phyloP scores from a whole-genome alignment of 331 rosid genomes.

The Quercus lobata region DNA sequence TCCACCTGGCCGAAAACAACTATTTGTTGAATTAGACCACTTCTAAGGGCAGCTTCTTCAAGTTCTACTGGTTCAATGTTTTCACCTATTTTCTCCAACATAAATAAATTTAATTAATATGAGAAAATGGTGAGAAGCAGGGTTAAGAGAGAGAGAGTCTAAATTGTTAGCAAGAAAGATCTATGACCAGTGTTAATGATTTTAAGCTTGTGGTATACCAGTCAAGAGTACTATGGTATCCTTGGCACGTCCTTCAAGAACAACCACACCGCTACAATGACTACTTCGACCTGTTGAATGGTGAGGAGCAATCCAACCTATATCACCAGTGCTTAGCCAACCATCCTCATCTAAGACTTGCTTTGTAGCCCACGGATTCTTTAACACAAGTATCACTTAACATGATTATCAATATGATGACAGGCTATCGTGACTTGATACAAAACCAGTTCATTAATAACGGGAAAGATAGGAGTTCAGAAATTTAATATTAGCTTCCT shows the following conservation, averaged over 20 bases:
- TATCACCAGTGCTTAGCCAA: slow-evolving; percentile 89
- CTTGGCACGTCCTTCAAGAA: slow-evolving; percentile 91
- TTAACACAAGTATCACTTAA: slow-evolving; percentile 7
- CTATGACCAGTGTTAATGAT: background rate
- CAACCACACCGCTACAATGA: slow-evolving; percentile 64
- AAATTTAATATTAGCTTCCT: background rate
- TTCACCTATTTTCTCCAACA: slow-evolving; percentile 58
- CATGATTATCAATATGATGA: slow-evolving; percentile 20
- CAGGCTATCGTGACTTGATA: slow-evolving; percentile 20
- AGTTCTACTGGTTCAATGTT: slow-evolving; percentile 84
- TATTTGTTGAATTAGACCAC: slow-evolving; percentile 79
- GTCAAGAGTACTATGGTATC: slow-evolving; percentile 94
- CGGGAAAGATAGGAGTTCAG: background rate
- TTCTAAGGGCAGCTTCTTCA: slow-evolving; percentile 92
- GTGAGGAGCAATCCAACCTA: slow-evolving; percentile 86
- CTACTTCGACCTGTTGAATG: slow-evolving; percentile 77
- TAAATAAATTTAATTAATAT: slow-evolving; percentile 13
- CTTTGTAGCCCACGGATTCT: slow-evolving; percentile 78
- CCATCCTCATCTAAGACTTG: slow-evolving; percentile 68
- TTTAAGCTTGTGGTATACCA: slow-evolving; percentile 40
- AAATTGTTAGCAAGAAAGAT: background rate
- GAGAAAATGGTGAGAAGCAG: background rate
- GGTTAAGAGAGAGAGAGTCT: background rate
- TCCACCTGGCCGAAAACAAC: slow-evolving; percentile 91
- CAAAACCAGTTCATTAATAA: background rate